Conservation (phyloP, 192 early-diverging fungal species). For the Glomus cerebriforme region DNA sequence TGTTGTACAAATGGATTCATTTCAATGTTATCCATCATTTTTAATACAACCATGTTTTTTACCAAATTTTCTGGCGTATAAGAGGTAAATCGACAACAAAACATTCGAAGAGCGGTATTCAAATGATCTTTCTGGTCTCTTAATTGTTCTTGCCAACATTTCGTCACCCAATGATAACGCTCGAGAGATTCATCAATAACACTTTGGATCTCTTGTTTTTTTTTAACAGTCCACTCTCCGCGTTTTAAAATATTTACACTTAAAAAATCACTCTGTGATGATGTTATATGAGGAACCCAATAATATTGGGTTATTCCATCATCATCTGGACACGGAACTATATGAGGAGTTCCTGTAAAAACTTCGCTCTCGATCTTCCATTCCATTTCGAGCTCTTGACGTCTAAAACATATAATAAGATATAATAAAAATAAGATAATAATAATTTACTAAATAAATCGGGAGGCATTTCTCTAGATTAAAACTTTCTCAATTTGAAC, state of each 20-base stretch:
- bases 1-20: not conserved
- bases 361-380: not conserved
- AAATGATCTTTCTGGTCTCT: not conserved
- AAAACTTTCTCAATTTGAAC: not conserved
- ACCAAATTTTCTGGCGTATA: not conserved
- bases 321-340: slow-evolving; percentile 15
- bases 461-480: not conserved
- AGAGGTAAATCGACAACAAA: not conserved
- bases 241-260: not conserved
- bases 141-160: slow-evolving; percentile 3
- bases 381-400: not conserved
- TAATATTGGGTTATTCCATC: slow-evolving; percentile 3
- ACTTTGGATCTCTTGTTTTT: not conserved
- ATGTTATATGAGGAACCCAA: slow-evolving; percentile 8
- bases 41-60: not conserved
- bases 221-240: not conserved
- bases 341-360: not conserved
- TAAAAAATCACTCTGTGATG: not conserved
- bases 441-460: not conserved
- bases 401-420: not conserved
- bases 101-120: not conserved
- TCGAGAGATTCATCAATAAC: not conserved
- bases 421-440: not conserved
- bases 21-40: not conserved
- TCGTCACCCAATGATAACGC: slow-evolving; percentile 2